phyloP scores from a whole-genome alignment of 495 filamentous ascomycete species.

The Articulospora tetracladia region DNA sequence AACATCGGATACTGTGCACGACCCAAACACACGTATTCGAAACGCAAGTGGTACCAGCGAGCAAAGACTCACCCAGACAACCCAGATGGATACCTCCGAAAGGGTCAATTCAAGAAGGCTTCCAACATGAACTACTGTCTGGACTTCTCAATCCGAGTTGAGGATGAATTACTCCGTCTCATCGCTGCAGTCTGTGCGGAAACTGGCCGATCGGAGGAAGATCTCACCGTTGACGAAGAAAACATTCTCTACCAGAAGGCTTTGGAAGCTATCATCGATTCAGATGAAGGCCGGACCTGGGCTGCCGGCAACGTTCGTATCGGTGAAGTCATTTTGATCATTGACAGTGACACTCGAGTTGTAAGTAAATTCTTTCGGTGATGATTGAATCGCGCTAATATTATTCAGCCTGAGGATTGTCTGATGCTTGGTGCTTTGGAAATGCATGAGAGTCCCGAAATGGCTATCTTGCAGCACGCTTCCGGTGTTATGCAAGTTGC shows the following conservation, averaged over 20 bases:
- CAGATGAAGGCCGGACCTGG: slow-evolving; percentile 59
- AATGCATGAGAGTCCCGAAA: slow-evolving; percentile 66
- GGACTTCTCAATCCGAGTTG: slow-evolving; percentile 52
- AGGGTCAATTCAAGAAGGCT: slow-evolving; percentile 69
- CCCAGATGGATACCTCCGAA: slow-evolving; percentile 43
- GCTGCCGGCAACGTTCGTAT: slow-evolving; percentile 68
- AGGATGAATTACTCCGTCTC: slow-evolving; percentile 47
- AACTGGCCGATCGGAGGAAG: slow-evolving; percentile 2
- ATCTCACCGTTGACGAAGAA: slow-evolving; percentile 53
- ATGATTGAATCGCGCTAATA: not conserved
- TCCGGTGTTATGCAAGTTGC: slow-evolving; percentile 70
- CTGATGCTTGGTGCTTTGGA: slow-evolving; percentile 63
- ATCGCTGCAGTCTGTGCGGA: slow-evolving; percentile 7
- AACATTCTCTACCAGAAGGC: slow-evolving; percentile 43
- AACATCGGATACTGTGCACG: slow-evolving; percentile 58
- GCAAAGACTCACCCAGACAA: slow-evolving; percentile 3
- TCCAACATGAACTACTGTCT: slow-evolving; percentile 70
- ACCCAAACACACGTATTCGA: slow-evolving; percentile 41
- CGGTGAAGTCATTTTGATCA: slow-evolving; percentile 60
- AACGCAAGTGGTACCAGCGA: not conserved
- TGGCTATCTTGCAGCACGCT: slow-evolving; percentile 64
- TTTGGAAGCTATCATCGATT: slow-evolving; percentile 47
- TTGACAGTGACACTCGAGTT: slow-evolving; percentile 19
- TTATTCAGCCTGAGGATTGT: slow-evolving; percentile 45
- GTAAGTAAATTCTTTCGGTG: not conserved